Percentiles rank a stretch among this genome's conserved stretches.
phyloP scores from a whole-genome alignment of 192 early-diverging fungal genomes.

The Backusella sp. region DNA sequence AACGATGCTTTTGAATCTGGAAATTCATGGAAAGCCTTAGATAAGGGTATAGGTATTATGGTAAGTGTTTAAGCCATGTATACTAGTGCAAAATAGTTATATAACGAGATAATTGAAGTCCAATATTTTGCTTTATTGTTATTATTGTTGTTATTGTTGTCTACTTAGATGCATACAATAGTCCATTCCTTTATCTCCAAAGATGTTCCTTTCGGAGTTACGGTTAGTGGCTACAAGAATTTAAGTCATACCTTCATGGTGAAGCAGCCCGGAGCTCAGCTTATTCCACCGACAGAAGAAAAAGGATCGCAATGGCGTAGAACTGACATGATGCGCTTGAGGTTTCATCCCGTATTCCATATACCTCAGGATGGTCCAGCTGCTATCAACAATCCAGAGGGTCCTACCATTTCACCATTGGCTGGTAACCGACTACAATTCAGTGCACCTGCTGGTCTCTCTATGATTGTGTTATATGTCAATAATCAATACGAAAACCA shows the following conservation, averaged over 20 bases:
- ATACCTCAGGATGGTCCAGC: conserved; percentile 41
- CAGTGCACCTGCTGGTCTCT: conserved; percentile 45
- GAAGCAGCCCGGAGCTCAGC: conserved; percentile 43
- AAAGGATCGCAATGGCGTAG: conserved; percentile 59
- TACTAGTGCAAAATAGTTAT: no score
- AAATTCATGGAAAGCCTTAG: conserved; percentile 58
- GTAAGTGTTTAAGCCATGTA: no score
- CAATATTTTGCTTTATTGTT: no score
- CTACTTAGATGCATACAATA: no score
- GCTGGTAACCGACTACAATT: no score
- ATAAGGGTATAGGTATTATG: conserved; percentile 70
- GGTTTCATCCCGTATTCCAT: conserved; percentile 56
- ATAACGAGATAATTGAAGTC: no score
- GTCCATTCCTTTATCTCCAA: no score
- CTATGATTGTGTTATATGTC: conserved; percentile 58
- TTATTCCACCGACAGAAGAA: conserved; percentile 49
- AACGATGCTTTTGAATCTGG: conserved; percentile 61
- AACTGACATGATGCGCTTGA: conserved; percentile 55
- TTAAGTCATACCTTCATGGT: conserved; percentile 65
- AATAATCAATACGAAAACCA: conserved; percentile 48
- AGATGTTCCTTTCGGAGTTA: no score
- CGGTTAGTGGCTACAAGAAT: conserved; percentile 67
- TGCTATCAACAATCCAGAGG: no score
- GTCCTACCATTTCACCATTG: no score
- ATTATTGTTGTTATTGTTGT: no score